Percentiles rank a stretch among this genome's conserved stretches.
Conservation (phyloP, 768 basidiomycete species). For the Mycena pura region DNA sequence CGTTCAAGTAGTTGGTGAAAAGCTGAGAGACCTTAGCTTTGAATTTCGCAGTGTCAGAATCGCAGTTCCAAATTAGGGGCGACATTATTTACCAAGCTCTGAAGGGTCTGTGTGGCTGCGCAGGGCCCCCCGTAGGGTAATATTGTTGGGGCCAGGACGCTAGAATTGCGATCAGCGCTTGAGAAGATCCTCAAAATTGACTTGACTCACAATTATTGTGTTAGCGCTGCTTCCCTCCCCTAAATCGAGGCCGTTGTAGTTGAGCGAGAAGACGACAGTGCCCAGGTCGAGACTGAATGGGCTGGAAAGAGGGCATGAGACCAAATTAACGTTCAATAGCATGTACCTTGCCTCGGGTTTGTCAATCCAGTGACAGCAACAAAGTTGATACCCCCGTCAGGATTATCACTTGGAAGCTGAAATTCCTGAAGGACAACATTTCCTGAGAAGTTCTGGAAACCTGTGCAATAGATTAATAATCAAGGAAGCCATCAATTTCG, state of each 20-base stretch:
- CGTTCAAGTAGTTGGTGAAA: constrained; percentile 77
- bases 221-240: constrained; percentile 61
- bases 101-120: constrained; percentile 53
- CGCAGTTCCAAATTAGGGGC: too few species aligned
- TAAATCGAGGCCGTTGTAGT: constrained; percentile 61
- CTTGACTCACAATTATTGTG: constrained; percentile 55
- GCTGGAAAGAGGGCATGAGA: constrained; percentile 39
- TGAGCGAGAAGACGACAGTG: constrained; percentile 66
- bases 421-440: constrained; percentile 63
- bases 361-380: constrained; percentile 58
- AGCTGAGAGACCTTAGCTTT: constrained; percentile 59
- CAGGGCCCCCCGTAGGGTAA: constrained; percentile 64
- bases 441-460: constrained; percentile 66
- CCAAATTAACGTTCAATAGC: neutral
- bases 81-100: constrained; percentile 8
- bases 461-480: constrained; percentile 36
- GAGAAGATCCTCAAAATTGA: neutral
- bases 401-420: constrained; percentile 70
- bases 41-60: constrained; percentile 42
- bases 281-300: constrained; percentile 76
- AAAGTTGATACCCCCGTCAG: constrained; percentile 72
- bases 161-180: constrained; percentile 29
- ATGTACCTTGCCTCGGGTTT: constrained; percentile 57
- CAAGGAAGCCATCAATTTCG: too few species aligned
- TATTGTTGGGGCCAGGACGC: constrained; percentile 61